phyloP scores from a whole-genome alignment of 345 rosid genomes.

The Ricinus communis region DNA sequence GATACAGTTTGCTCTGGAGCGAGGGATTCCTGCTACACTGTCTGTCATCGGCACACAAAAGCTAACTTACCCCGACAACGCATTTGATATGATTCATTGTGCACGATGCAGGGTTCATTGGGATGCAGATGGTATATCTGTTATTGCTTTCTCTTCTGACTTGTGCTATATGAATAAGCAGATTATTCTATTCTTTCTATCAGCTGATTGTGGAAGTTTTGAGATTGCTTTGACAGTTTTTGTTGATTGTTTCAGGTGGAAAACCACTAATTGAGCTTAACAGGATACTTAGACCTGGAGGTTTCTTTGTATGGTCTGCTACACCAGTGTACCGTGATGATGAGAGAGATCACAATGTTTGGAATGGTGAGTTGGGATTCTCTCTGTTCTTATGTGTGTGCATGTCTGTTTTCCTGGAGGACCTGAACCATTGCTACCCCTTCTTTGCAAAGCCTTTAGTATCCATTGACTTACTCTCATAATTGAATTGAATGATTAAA shows the following conservation, averaged over 20 bases:
- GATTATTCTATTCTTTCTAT: not conserved
- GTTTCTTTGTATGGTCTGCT: conserved; percentile 95
- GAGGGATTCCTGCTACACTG: conserved; percentile 90
- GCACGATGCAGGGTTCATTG: conserved; percentile 97
- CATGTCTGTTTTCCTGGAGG: not conserved
- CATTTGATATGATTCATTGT: conserved; percentile 86
- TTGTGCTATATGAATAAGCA: conserved; percentile 8
- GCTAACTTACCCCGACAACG: conserved; percentile 65
- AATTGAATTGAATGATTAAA: too few species aligned
- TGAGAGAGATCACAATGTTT: conserved; percentile 61
- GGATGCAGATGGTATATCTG: conserved; percentile 74
- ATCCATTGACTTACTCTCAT: not conserved
- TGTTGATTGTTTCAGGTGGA: conserved; percentile 65
- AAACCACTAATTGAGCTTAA: conserved; percentile 88
- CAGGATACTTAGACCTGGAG: conserved; percentile 91
- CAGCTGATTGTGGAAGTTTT: conserved; percentile 1
- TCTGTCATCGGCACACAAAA: conserved; percentile 83
- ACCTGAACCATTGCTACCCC: not conserved
- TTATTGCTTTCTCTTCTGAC: conserved; percentile 5
- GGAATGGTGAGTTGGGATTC: conserved; percentile 43
- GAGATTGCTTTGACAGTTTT: conserved; percentile 10
- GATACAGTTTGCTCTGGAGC: conserved; percentile 90
- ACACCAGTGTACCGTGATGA: conserved; percentile 77
- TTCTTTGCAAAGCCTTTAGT: not conserved
- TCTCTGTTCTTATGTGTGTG: not conserved